A percentile compares a stretch with the other conserved stretches of the same genome.
Evolutionary conservation across 495 filamentous ascomycete species (phyloP).

Genomic region (Neurospora sp.): DNA sequence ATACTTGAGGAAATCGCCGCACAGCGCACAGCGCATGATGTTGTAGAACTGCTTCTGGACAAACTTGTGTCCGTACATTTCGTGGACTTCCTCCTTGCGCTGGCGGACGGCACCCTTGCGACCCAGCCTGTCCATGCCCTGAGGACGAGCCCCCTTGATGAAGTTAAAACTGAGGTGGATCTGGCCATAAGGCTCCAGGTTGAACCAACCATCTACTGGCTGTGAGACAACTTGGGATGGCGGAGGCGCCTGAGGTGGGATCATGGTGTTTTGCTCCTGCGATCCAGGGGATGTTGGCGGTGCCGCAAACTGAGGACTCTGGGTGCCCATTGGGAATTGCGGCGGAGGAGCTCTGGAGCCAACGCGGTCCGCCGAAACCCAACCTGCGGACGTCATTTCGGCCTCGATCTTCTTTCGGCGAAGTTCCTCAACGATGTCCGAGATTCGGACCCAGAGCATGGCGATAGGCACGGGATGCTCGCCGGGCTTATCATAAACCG

Average conservation of each 20-base stretch:
- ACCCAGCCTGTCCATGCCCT: slow-evolving; percentile 74
- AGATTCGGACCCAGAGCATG: slow-evolving; percentile 92
- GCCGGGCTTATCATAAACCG: slow-evolving; percentile 88
- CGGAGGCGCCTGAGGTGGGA: slow-evolving; percentile 12
- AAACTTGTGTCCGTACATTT: slow-evolving; percentile 99
- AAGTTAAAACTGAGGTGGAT: slow-evolving; percentile 81
- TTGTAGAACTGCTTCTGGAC: slow-evolving; percentile 98
- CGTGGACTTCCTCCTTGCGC: slow-evolving; percentile 92
- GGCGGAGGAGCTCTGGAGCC: slow-evolving; percentile 40
- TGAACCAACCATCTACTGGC: slow-evolving; percentile 92
- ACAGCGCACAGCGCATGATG: slow-evolving; percentile 98
- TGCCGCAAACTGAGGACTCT: slow-evolving; percentile 33
- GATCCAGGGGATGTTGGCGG: slow-evolving; percentile 25
- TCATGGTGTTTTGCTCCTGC: slow-evolving; percentile 9
- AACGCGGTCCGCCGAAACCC: slow-evolving; percentile 96
- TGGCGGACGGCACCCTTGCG: slow-evolving; percentile 95
- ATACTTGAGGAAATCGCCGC: slow-evolving; percentile 97
- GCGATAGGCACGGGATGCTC: slow-evolving; percentile 88
- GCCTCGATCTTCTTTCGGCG: slow-evolving; percentile 94
- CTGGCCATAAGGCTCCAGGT: slow-evolving; percentile 84
- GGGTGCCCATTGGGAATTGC: slow-evolving; percentile 45
- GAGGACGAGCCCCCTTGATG: slow-evolving; percentile 48
- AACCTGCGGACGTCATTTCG: slow-evolving; percentile 81
- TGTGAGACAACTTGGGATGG: slow-evolving; percentile 42
- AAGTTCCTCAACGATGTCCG: slow-evolving; percentile 96